A percentile compares a stretch with the other conserved stretches of the same genome.
Conservation (phyloP, 2,329 filamentous ascomycete species). For the Fusarium ramigenum region DNA sequence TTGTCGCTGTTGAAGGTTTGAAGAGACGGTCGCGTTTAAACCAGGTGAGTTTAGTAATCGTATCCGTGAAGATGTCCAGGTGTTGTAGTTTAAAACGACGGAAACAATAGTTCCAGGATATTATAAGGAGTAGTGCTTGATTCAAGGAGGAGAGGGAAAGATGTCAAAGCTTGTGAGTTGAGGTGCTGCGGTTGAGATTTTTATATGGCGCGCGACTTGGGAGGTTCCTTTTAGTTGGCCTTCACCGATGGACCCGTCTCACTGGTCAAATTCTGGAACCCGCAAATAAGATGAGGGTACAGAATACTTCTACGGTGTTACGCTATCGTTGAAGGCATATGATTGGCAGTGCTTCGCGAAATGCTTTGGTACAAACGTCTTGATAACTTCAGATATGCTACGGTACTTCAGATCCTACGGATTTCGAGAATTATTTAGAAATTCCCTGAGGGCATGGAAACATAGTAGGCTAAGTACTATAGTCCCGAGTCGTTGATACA, state of each 20-base stretch:
- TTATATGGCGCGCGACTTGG: slow-evolving; percentile 38
- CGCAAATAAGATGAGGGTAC: slow-evolving; percentile 12
- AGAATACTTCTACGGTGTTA: background rate
- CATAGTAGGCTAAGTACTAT: background rate
- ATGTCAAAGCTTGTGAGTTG: slow-evolving; percentile 10
- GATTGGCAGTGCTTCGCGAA: background rate
- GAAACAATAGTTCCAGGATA: background rate
- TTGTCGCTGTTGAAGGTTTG: background rate
- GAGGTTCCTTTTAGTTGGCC: slow-evolving; percentile 29
- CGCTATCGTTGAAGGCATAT: background rate
- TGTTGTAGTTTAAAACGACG: background rate
- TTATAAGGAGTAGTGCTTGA: background rate
- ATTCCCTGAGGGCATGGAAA: background rate
- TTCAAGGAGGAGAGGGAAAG: background rate
- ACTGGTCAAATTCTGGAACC: slow-evolving; percentile 34
- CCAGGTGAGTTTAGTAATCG: background rate
- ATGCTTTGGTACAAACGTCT: background rate
- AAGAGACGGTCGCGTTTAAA: background rate
- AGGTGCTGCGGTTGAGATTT: slow-evolving; percentile 38
- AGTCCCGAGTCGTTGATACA: background rate
- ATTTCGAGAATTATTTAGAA: background rate
- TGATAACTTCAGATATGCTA: background rate
- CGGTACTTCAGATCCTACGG: background rate
- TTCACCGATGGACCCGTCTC: slow-evolving; percentile 32
- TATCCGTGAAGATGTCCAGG: background rate